Evolutionary conservation across 768 basidiomycete genomes (phyloP).

Genomic region (Dioszegia crocea): DNA sequence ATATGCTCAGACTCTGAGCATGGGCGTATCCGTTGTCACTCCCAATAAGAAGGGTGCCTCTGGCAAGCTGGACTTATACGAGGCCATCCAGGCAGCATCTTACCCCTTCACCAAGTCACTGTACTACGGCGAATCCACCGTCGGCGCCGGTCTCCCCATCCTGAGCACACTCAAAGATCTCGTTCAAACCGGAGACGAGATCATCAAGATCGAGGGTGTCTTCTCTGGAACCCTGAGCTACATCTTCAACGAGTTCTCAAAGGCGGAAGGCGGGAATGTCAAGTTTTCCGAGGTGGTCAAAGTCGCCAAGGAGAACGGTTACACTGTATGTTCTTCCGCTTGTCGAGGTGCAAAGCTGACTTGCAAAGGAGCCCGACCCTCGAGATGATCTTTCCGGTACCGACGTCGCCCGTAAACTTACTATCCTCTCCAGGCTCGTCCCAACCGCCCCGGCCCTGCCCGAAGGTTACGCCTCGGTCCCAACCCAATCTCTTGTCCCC

Average conservation of each 20-base stretch:
- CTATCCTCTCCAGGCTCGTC: slow-evolving; percentile 77
- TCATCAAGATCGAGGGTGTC: slow-evolving; percentile 91
- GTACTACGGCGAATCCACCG: slow-evolving; percentile 70
- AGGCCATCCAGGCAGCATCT: slow-evolving; percentile 63
- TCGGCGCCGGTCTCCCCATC: slow-evolving; percentile 92
- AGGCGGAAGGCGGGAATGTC: slow-evolving; percentile 57
- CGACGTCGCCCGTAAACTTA: slow-evolving; percentile 94
- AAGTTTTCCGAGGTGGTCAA: slow-evolving; percentile 85
- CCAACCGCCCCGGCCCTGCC: slow-evolving; percentile 56
- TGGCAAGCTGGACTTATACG: slow-evolving; percentile 63
- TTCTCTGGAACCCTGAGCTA: slow-evolving; percentile 97
- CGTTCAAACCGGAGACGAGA: slow-evolving; percentile 86
- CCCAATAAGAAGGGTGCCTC: slow-evolving; percentile 98
- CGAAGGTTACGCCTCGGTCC: slow-evolving; percentile 74
- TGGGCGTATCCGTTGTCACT: slow-evolving; percentile 82
- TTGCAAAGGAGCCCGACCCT: slow-evolving; percentile 83
- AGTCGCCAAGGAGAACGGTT: slow-evolving; percentile 83
- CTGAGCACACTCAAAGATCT: slow-evolving; percentile 88
- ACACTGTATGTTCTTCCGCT: slow-evolving; percentile 61
- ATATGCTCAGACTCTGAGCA: slow-evolving; percentile 74
- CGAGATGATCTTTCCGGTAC: slow-evolving; percentile 94
- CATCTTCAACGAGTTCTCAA: slow-evolving; percentile 95
- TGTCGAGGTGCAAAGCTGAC: not conserved
- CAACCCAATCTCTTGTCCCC: slow-evolving; percentile 82
- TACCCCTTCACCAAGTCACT: slow-evolving; percentile 57